phyloP scores from a whole-genome alignment of 2,329 filamentous ascomycete genomes.

The Penicillium sp. region DNA sequence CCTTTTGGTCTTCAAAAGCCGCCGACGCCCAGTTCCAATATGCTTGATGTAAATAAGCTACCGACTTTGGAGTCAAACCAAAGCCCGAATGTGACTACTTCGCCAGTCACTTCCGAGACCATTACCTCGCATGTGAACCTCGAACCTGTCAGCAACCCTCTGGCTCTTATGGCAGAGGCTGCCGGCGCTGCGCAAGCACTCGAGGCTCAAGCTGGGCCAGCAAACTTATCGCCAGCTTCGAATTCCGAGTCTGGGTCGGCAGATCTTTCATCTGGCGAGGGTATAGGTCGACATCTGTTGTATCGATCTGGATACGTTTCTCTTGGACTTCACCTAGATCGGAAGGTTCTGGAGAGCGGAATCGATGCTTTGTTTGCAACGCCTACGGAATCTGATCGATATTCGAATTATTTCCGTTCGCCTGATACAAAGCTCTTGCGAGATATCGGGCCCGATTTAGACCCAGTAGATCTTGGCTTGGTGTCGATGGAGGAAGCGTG shows the following conservation, averaged over 20 bases:
- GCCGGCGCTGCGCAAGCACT: constrained; percentile 27
- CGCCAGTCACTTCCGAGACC: background rate
- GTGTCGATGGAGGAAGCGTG: constrained; percentile 35
- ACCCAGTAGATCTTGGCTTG: constrained; percentile 36
- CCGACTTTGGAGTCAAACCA: background rate
- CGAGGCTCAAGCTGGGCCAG: constrained; percentile 2
- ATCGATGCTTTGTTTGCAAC: constrained; percentile 24
- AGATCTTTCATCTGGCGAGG: background rate
- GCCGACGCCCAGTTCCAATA: background rate
- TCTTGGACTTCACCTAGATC: constrained; percentile 28
- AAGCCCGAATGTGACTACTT: background rate
- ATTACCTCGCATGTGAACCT: constrained; percentile 8
- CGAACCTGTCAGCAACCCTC: constrained; percentile 35
- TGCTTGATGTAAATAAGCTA: background rate
- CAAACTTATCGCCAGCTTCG: background rate
- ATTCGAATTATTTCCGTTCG: constrained; percentile 32
- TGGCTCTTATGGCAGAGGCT: constrained; percentile 34
- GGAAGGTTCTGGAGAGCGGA: constrained; percentile 26
- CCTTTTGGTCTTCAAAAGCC: background rate
- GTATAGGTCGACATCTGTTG: constrained; percentile 19
- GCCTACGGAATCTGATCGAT: constrained; percentile 9
- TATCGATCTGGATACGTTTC: constrained; percentile 30
- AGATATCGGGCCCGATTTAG: constrained; percentile 34
- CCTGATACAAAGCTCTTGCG: constrained; percentile 12
- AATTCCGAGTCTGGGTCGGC: background rate